These are phyloP conservation scores for Byssothecium circinans DNA, from an alignment of 2,329 filamentous ascomycete species.

Conservation along the genomic window DNA sequence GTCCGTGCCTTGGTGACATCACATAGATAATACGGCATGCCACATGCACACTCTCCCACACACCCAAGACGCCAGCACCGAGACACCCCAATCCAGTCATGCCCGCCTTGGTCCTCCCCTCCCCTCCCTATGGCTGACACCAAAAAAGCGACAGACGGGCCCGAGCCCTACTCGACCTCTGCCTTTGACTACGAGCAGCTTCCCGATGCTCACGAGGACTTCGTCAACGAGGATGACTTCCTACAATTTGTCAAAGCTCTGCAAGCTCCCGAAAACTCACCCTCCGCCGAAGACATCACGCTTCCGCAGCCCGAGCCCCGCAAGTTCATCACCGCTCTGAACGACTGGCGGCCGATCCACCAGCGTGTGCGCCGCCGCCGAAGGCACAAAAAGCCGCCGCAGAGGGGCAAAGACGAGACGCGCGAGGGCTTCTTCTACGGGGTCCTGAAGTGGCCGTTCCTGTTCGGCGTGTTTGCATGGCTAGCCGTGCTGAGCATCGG, in stretches of 20 bases:
- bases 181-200: conserved; percentile 70
- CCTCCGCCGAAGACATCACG: conserved; percentile 60
- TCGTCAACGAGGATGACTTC: conserved; percentile 72
- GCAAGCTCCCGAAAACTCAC: conserved; percentile 74
- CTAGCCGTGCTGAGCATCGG: conserved; percentile 70
- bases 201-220: conserved; percentile 79
- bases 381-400: conserved; percentile 44
- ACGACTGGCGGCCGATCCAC: conserved; percentile 92
- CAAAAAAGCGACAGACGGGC: conserved; percentile 52
- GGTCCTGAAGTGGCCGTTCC: conserved; percentile 87
- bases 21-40: not conserved
- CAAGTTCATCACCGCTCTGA: conserved; percentile 81
- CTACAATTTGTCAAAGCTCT: conserved; percentile 79
- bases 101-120: not conserved
- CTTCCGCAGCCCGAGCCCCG: conserved; percentile 45
- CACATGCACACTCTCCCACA: no score
- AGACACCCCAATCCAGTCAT: not conserved
- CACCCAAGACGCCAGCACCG: no score
- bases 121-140: conserved; percentile 46
- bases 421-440: conserved; percentile 90
- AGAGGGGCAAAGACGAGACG: conserved; percentile 77
- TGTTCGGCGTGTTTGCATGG: conserved; percentile 80
- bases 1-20: not conserved
- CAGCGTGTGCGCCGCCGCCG: conserved; percentile 61
- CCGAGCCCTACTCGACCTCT: conserved; percentile 63